Base-by-base conservation (phyloP, 306 rosid genomes). In the Vicia faba region DNA sequence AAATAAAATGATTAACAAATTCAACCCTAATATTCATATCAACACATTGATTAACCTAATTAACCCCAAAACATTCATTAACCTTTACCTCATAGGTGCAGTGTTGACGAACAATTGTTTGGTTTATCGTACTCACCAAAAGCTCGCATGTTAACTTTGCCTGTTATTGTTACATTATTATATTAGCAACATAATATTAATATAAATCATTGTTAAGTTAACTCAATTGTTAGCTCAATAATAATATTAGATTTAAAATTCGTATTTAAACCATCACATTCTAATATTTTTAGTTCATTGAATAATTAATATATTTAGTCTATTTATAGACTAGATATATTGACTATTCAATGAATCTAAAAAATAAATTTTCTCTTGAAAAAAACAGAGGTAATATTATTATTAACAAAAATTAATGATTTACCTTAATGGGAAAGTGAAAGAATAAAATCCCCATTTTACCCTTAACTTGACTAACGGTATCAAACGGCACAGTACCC, bases 121-220 rank as follows among this genome's bases (percentile, higher is more conserved):
- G 91, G 44, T 78, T 80, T 40, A 58, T 11, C 9, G 76, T 75
- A 60, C 81, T 82, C 29, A 89, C 82, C 62, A 83, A 38, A 55
- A 87, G 68, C 67, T 85, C 84, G 45, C 96, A 87, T 1, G 85
- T 80, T 18, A 87, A 67, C 55, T 69, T 87, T 65, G 95, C 85
- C 95, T 89, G 80, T 14, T 44, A 14, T 4, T 43, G 45, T 44
- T 31, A 74, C 29, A 72, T 55, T 19, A 39, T 64, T 23, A 54
- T 41, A 63, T 39, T 13, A 56, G n/a, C 14, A 8, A 7, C 31
- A 66, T 49, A 33, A 33, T 33, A 33, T 33, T 33, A 33, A 33
- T 20, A 20, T 20, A 20, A 20, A 2, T 20, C 2, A 20, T 20
- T 20, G 23, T 20, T 20, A 20, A 20, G 1, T 20, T 2, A 20